Evolutionary conservation across 306 rosid species (phyloP).

Genomic region (Fagus sylvatica): DNA sequence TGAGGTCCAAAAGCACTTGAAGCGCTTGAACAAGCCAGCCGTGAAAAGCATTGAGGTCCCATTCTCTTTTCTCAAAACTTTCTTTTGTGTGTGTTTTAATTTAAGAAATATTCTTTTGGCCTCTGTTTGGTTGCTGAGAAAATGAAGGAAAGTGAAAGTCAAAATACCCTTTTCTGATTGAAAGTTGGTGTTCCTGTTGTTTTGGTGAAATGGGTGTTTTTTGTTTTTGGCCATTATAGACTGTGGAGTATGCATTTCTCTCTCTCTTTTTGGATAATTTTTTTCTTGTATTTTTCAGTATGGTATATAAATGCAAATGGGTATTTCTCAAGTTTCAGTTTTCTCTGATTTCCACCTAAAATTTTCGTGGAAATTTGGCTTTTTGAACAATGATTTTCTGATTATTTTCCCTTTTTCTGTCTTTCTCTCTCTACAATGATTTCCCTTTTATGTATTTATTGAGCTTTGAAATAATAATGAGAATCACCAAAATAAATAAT

Average conservation of each 20-base stretch:
- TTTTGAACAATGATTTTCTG: slow-evolving; percentile 14
- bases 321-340: background rate
- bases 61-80: background rate
- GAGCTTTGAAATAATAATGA: slow-evolving; percentile 14
- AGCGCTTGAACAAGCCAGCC: slow-evolving; percentile 84
- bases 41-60: slow-evolving; percentile 78
- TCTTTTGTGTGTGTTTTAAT: slow-evolving; percentile 7
- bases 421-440: slow-evolving; percentile 18
- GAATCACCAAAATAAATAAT: slow-evolving; percentile 22
- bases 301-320: background rate
- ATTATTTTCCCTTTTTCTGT: background rate
- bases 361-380: slow-evolving; percentile 19
- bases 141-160: slow-evolving; percentile 11
- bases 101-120: background rate
- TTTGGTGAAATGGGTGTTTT: background rate
- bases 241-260: background rate
- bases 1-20: slow-evolving; percentile 77
- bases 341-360: background rate
- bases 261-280: background rate
- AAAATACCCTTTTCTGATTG: background rate
- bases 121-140: slow-evolving; percentile 26
- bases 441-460: slow-evolving; percentile 24
- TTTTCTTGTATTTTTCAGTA: slow-evolving; percentile 6
- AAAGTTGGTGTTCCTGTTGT: background rate
- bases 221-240: background rate